These are phyloP conservation scores for Trichoderma asperelloides DNA, from an alignment of 495 filamentous ascomycete species.

Conservation along the genomic window DNA sequence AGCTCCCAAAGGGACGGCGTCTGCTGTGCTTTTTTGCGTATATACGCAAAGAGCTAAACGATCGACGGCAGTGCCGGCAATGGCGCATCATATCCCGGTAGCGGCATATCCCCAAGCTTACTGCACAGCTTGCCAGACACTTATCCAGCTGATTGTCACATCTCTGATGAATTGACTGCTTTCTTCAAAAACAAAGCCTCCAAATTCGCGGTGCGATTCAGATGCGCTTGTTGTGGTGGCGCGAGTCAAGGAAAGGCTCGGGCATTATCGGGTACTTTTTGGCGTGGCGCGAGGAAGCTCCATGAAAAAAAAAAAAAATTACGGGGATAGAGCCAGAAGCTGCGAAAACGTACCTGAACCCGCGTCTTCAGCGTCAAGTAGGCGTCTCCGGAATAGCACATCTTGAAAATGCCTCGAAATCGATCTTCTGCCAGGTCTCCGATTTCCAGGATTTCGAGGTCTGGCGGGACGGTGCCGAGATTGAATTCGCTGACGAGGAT, in stretches of 20 bases:
- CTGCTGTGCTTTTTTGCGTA: not conserved
- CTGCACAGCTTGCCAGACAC: slow-evolving; percentile 2
- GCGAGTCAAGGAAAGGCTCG: not conserved
- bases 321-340: slow-evolving; percentile 1
- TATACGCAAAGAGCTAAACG: not conserved
- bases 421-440: slow-evolving; percentile 94
- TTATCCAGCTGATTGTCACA: not conserved
- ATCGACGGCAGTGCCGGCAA: not conserved
- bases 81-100: not conserved
- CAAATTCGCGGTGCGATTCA: not conserved
- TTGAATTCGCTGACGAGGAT: slow-evolving; percentile 98
- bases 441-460: slow-evolving; percentile 93
- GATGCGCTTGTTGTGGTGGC: slow-evolving; percentile 1
- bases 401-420: slow-evolving; percentile 97
- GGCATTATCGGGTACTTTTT: slow-evolving; percentile 6
- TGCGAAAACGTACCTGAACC: slow-evolving; percentile 59
- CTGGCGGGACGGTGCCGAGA: slow-evolving; percentile 81
- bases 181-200: not conserved
- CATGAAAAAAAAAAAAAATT: not conserved
- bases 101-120: not conserved
- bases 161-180: not conserved
- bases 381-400: slow-evolving; percentile 93
- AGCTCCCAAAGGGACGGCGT: not conserved
- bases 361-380: slow-evolving; percentile 88
- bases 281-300: slow-evolving; percentile 4